Percentiles rank a stretch among this genome's conserved stretches.
Evolutionary conservation across 2,329 filamentous ascomycete species (phyloP).

Genomic region (Penicillium sp.): DNA sequence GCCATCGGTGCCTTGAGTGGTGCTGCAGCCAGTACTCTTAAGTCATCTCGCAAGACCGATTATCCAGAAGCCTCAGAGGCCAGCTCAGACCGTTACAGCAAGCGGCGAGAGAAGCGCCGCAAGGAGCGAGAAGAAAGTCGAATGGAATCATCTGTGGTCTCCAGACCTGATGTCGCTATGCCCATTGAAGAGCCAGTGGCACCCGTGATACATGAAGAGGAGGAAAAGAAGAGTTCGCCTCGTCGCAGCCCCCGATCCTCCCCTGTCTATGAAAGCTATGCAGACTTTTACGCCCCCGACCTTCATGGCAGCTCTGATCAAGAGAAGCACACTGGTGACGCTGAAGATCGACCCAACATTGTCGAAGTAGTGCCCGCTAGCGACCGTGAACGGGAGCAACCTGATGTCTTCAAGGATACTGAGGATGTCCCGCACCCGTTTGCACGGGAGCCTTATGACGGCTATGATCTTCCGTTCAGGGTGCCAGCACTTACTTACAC

Average conservation of each 20-base stretch:
- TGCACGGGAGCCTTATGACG: constrained; percentile 21
- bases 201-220: constrained; percentile 21
- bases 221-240: constrained; percentile 21
- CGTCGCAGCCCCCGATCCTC: constrained; percentile 32
- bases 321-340: constrained; percentile 21
- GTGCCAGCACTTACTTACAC: constrained; percentile 59
- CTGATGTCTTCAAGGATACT: constrained; percentile 1
- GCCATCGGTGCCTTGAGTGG: constrained; percentile 54
- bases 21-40: constrained; percentile 47
- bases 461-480: constrained; percentile 38
- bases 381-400: constrained; percentile 19
- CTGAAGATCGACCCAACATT: constrained; percentile 28
- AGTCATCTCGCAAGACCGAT: constrained; percentile 29
- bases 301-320: constrained; percentile 42
- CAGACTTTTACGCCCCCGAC: constrained; percentile 44
- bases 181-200: constrained; percentile 19
- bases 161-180: constrained; percentile 22
- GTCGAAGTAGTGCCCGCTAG: constrained; percentile 33
- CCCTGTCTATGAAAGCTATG: constrained; percentile 44
- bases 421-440: constrained; percentile 17
- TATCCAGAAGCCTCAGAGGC: constrained; percentile 31
- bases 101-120: constrained; percentile 43
- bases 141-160: constrained; percentile 25
- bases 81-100: constrained; percentile 37
- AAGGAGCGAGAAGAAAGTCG: constrained; percentile 19